Percentiles rank a stretch among this genome's conserved stretches.
Evolutionary conservation across 768 basidiomycete species (phyloP).

Genomic region (Boletus reticuloceps): DNA sequence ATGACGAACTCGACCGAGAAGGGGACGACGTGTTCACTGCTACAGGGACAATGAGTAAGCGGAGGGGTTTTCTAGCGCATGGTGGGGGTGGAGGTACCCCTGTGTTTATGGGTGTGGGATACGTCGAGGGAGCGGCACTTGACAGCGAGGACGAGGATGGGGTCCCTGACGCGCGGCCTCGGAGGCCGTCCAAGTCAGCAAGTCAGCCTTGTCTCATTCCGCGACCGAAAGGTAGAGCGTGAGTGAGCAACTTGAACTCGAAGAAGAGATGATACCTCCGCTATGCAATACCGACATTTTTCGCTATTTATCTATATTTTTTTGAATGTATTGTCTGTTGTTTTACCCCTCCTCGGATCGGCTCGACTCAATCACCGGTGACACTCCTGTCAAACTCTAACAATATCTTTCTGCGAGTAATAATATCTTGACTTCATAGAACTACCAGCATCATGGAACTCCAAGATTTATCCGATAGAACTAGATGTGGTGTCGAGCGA

Average conservation of each 20-base stretch:
- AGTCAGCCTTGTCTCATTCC: constrained; percentile 25
- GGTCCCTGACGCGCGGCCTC: neutral
- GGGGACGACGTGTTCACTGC: constrained; percentile 50
- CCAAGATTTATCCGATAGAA: constrained; percentile 13
- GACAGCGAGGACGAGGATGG: constrained; percentile 19
- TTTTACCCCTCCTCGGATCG: neutral
- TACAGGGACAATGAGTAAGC: constrained; percentile 53
- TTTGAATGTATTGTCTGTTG: constrained; percentile 10
- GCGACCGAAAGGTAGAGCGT: constrained; percentile 18
- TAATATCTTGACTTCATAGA: neutral
- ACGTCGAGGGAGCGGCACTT: constrained; percentile 52
- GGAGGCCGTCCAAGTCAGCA: constrained; percentile 6
- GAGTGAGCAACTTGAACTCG: neutral
- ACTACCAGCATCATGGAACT: constrained; percentile 5
- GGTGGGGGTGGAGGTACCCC: constrained; percentile 73
- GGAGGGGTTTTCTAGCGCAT: constrained; percentile 63
- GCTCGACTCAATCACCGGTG: too few relatives aligned
- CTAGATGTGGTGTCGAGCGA: constrained; percentile 38
- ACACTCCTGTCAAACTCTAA: too few relatives aligned
- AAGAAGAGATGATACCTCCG: constrained; percentile 7
- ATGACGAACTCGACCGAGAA: constrained; percentile 39
- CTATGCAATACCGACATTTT: neutral
- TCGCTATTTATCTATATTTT: constrained; percentile 27
- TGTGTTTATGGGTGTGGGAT: constrained; percentile 69
- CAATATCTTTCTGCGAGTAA: too few relatives aligned